These are phyloP conservation scores for Fusarium udum DNA, from an alignment of 2,329 filamentous ascomycete species.

Conservation along the genomic window DNA sequence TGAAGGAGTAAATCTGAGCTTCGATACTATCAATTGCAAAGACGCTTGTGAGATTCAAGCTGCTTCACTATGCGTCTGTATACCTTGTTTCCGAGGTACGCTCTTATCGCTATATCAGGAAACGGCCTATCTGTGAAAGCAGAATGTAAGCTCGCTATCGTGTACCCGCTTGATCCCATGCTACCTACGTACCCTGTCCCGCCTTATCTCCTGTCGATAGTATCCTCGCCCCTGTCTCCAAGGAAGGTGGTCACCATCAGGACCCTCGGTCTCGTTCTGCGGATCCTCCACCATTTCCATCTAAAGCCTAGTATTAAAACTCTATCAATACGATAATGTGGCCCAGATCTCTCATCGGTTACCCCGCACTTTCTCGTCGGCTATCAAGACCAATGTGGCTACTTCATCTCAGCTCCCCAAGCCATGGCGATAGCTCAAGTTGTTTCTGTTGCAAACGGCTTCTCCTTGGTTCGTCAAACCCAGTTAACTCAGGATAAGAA, in stretches of 20 bases:
- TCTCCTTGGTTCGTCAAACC: not conserved
- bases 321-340: not conserved
- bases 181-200: not conserved
- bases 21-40: not conserved
- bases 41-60: no score
- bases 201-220: not conserved
- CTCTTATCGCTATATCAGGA: not conserved
- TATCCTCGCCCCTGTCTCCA: not conserved
- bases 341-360: not conserved
- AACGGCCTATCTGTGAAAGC: not conserved
- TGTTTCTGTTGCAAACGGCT: not conserved
- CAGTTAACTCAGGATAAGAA: fast-evolving
- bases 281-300: not conserved
- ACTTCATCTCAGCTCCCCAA: not conserved
- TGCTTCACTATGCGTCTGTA: fast-evolving
- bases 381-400: not conserved
- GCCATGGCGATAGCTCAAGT: not conserved
- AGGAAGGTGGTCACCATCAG: not conserved
- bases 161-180: not conserved
- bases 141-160: not conserved
- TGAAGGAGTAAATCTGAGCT: not conserved
- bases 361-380: not conserved
- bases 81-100: not conserved
- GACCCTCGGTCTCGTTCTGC: not conserved
- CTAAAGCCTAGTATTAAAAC: not conserved